Base-by-base conservation (phyloP, 225 moss, liverwort and hornwort species). In the Straminergon stramineum region DNA sequence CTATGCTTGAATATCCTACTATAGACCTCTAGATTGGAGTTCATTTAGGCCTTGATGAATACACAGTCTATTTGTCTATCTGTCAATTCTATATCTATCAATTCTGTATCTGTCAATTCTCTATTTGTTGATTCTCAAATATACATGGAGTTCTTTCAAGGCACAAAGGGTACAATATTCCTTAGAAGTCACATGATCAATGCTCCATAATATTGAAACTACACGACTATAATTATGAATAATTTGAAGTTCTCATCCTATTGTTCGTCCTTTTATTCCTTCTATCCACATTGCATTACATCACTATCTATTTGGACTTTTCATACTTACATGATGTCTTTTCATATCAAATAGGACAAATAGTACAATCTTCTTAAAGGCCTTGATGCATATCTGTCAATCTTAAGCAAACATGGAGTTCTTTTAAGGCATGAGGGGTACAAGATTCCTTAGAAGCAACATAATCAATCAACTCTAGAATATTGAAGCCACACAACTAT, bases 21-120 rank as follows among this genome's bases (percentile, higher is more conserved):
- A 15, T 23, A 1, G 4, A 55, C 24, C 6, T 55, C 4, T 15
- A 35, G 15, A 57, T 17, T 79, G 7, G 11, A n/a, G 1, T 27
- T 57, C 16, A 24, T n/a, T n/a, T 26, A 27, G 8, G 9, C 57
- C 17, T n/a, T n/a, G 2, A 57, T 57, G 7, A 6, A 24, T 56
- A 57, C 0, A n/a, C 0, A 6, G 1, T 6, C 30, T 45, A 74
- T 45, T 0, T 26, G 1, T 24, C 13, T 68, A 12, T 4, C 0
- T 12, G 2, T 67, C 5, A 37, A 4, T 67, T 20, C 1, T 35
- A 9, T 28, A 71, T 41, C 15, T 71, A 3, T 24, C 28, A 62
- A 62, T 62, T 13, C 15, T 34, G 17, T 32, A 65, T 32, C 1
- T 63, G 7, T 63, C 69, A 69, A 69, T 9, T 10, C 9, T 48